Percentiles rank a stretch among this genome's conserved stretches.
phyloP scores from a whole-genome alignment of 306 rosid species.

The Prunus mongolica region DNA sequence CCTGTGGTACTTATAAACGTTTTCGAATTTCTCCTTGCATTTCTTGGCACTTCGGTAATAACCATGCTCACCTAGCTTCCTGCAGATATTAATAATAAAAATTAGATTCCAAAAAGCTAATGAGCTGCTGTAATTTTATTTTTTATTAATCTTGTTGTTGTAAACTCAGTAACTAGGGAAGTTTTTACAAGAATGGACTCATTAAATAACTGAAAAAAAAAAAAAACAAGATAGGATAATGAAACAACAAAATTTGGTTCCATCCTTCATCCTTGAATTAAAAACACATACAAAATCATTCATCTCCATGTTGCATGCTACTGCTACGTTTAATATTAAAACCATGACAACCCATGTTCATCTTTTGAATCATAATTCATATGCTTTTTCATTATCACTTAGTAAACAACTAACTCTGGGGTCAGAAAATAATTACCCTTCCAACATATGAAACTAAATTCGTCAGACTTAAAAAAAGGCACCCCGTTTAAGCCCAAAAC shows the following conservation, averaged over 20 bases:
- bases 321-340: not conserved
- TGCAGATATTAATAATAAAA: conserved; percentile 7
- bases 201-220: not conserved
- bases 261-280: not conserved
- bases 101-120: not conserved
- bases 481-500: not conserved
- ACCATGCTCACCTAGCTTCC: conserved; percentile 76
- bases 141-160: not conserved
- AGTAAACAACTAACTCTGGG: not conserved
- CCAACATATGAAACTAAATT: not conserved
- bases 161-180: conserved; percentile 2
- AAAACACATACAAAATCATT: not conserved
- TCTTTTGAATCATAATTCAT: not conserved
- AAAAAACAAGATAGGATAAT: not conserved
- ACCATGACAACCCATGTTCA: not conserved
- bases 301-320: not conserved
- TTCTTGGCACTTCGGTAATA: conserved; percentile 79
- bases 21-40: conserved; percentile 96
- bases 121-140: not conserved
- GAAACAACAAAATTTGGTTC: not conserved
- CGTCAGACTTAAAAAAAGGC: not conserved
- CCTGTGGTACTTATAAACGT: conserved; percentile 86
- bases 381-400: not conserved
- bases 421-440: not conserved
- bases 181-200: not conserved